A percentile compares a stretch with the other conserved stretches of the same genome.
Conservation (phyloP, 106 monocot species). For the Dioscorea dumetorum region DNA sequence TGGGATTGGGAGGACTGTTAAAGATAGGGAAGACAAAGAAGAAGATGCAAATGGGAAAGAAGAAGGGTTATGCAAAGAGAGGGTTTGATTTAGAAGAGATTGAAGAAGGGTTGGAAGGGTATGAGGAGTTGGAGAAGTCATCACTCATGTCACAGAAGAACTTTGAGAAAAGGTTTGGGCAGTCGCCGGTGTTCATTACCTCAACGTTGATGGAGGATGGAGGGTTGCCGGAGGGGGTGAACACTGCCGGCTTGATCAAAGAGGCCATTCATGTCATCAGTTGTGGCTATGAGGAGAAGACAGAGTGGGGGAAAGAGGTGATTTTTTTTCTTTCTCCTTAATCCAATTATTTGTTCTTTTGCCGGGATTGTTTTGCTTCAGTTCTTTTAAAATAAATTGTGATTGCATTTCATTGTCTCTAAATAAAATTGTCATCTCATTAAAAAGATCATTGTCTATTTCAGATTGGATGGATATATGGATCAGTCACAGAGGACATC, state of each 20-base stretch:
- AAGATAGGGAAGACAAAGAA: constrained; percentile 38
- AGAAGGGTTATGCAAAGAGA: constrained; percentile 43
- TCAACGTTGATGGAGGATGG: constrained; percentile 90
- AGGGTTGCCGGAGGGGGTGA: constrained; percentile 47
- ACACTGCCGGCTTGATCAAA: constrained; percentile 45
- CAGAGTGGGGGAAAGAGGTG: constrained; percentile 94
- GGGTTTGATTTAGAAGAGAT: constrained; percentile 65
- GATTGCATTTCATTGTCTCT: too few relatives aligned
- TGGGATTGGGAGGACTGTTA: constrained; percentile 8
- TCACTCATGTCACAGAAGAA: constrained; percentile 93
- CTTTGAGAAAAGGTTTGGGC: constrained; percentile 94
- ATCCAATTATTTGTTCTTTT: too few relatives aligned
- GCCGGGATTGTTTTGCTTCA: too few relatives aligned
- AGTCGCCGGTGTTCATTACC: constrained; percentile 89
- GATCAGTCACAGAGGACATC: constrained; percentile 88
- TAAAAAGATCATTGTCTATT: too few relatives aligned
- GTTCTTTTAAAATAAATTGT: too few relatives aligned
- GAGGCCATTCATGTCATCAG: constrained; percentile 93
- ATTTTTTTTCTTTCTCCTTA: too few relatives aligned
- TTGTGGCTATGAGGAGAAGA: constrained; percentile 87
- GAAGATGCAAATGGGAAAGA: constrained; percentile 22
- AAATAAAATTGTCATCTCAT: too few relatives aligned
- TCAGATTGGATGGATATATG: constrained; percentile 97
- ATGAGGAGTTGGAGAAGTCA: constrained; percentile 79
- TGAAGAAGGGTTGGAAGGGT: constrained; percentile 90